Base-by-base conservation (phyloP, 768 basidiomycete species). In the Trametes coccinea region DNA sequence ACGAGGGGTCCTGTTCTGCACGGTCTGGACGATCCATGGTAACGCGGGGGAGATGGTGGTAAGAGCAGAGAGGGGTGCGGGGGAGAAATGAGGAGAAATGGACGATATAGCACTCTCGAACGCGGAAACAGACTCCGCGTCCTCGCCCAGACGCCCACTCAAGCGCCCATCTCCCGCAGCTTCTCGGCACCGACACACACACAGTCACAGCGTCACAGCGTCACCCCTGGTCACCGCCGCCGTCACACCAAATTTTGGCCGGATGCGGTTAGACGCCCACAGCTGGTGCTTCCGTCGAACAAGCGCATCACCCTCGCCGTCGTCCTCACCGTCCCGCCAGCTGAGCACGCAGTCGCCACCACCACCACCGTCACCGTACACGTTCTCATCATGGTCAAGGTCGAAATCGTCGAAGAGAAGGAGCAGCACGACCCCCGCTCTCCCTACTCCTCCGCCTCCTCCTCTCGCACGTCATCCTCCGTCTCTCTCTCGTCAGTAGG, bases 331-430 rank as follows among this genome's bases (percentile, higher is more conserved):
- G 17, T 10, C 33, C 33, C 55, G 31, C 55, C 55, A 44, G 46
- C 45, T 54, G 45, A 37, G 33, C 56, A 43, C 41, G 11, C 34
- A 5, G 34, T 37, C 34, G 11, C 34, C 5, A 6, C n/a, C 49
- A 34, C 47, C 57, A 40, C 54, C 54, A n/a, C 51, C 60, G n/a
- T 16, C 54, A 33, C 33, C 66, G 51, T 39, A 55, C 58, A 43
- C 59, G 16, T 62, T 31, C 59, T 49, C 59, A 75, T 68, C 77
- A 95, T 95, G 94, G 95, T 97, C 84, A 94, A 94, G 69, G 92
- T 97, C 68, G 86, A 93, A 77, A 90, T 92, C 71, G 88, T 92
- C 65, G 88, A 91, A 65, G 89, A 90, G 69, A 90, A 89, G 79
- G 91, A 92, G 77, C 77, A 72, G 49, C 76, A 77, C 63, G 77